Evolutionary conservation across 176 grass and related monocot species (phyloP).

Genomic region (Tillandsia leiboldiana): DNA sequence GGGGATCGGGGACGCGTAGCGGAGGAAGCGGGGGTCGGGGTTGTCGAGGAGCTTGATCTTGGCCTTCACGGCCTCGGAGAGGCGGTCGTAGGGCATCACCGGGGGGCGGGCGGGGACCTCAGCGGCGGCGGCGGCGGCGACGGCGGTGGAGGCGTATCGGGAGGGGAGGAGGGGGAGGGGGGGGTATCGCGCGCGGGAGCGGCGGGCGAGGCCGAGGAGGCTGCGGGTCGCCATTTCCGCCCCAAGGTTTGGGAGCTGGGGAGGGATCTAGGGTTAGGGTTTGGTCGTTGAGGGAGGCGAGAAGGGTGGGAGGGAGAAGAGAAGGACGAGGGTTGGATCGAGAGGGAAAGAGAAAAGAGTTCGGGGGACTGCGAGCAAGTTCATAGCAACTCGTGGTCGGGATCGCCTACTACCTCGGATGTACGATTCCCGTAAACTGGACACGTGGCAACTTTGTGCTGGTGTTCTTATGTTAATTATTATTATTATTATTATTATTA

Average conservation of each 20-base stretch:
- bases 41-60: constrained; percentile 63
- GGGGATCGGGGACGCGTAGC: constrained; percentile 73
- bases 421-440: too few species aligned
- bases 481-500: too few species aligned
- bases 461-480: too few species aligned
- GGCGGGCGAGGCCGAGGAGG: constrained; percentile 40
- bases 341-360: not conserved
- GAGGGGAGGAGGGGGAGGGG: constrained; percentile 16
- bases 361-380: too few species aligned
- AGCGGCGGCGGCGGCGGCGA: not conserved
- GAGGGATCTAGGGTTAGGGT: constrained; percentile 18
- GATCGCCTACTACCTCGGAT: too few species aligned
- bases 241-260: not conserved
- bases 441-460: too few species aligned
- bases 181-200: constrained; percentile 7
- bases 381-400: too few species aligned
- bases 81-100: constrained; percentile 63
- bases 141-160: constrained; percentile 28
- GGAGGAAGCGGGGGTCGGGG: constrained; percentile 87
- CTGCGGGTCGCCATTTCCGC: constrained; percentile 33
- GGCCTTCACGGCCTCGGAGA: constrained; percentile 51
- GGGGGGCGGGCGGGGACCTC: constrained; percentile 26
- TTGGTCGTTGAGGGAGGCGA: not conserved
- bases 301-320: not conserved
- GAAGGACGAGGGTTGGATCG: not conserved